These are phyloP conservation scores for Musa balbisiana DNA, from an alignment of 202 grass and related monocot species.

Conservation along the genomic window DNA sequence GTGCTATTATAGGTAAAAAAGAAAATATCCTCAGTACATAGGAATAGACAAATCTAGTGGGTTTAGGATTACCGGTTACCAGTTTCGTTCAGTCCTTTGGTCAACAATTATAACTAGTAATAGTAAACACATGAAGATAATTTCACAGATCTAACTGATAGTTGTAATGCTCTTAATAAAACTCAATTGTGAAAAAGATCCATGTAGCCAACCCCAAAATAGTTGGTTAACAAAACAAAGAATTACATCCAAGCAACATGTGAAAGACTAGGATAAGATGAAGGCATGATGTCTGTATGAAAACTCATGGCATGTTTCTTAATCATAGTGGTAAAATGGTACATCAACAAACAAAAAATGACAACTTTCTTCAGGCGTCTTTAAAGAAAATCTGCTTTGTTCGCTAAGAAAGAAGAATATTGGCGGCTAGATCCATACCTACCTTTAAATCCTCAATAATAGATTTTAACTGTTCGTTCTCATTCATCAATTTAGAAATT, in stretches of 20 bases:
- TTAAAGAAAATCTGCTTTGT: not conserved
- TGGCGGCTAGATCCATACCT: slow-evolving; percentile 27
- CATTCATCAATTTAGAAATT: slow-evolving; percentile 91
- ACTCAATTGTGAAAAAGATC: too few relatives aligned
- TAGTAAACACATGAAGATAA: too few relatives aligned
- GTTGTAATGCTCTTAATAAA: too few relatives aligned
- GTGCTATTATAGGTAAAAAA: too few relatives aligned
- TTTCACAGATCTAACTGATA: too few relatives aligned
- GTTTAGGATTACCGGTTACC: too few relatives aligned
- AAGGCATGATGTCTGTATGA: not conserved
- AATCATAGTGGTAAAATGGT: not conserved
- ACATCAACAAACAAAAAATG: not conserved
- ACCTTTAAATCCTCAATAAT: slow-evolving; percentile 92
- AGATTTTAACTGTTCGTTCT: slow-evolving; percentile 83
- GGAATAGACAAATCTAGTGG: too few relatives aligned
- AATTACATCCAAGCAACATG: not conserved
- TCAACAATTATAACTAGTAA: too few relatives aligned
- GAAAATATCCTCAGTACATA: too few relatives aligned
- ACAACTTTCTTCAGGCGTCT: not conserved
- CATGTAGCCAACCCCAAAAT: too few relatives aligned
- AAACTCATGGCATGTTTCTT: not conserved
- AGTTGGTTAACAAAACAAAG: too few relatives aligned
- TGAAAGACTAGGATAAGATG: not conserved
- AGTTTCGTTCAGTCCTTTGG: too few relatives aligned
- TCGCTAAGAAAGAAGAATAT: slow-evolving; percentile 17